Evolutionary conservation across 108 stramenopile species (phyloP).

Genomic region (Parietichytrium sp.): DNA sequence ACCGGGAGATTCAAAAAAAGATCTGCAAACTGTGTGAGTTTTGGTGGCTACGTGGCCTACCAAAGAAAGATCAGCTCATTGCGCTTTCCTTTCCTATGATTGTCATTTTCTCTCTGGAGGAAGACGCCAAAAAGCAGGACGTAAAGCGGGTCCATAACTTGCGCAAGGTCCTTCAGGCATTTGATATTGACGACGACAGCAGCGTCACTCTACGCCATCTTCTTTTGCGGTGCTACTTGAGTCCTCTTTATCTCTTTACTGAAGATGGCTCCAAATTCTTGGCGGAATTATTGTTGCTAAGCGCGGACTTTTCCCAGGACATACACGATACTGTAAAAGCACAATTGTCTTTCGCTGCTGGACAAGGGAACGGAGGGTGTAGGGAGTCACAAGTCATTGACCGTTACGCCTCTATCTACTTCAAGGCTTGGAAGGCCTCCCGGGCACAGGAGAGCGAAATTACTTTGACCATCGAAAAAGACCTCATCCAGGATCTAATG

Average conservation of each 20-base stretch:
- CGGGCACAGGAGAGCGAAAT: constrained; percentile 41
- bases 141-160: constrained; percentile 73
- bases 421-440: constrained; percentile 73
- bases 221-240: constrained; percentile 52
- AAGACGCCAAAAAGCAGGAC: constrained; percentile 66
- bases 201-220: constrained; percentile 56
- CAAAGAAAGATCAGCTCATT: constrained; percentile 71
- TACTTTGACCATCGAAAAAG: constrained; percentile 69
- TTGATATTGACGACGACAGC: constrained; percentile 81
- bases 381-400: no score
- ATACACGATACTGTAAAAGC: constrained; percentile 65
- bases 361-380: no score
- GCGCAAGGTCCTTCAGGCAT: constrained; percentile 69
- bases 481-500: constrained; percentile 79
- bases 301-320: constrained; percentile 67
- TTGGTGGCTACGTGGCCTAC: constrained; percentile 76
- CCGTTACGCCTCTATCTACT: constrained; percentile 80
- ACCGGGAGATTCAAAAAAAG: not conserved
- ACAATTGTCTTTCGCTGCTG: constrained; percentile 69
- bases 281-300: constrained; percentile 58
- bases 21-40: constrained; percentile 74
- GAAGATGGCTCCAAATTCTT: constrained; percentile 74
- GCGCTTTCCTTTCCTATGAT: constrained; percentile 75
- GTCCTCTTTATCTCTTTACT: constrained; percentile 65
- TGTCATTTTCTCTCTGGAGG: constrained; percentile 58